phyloP scores from a whole-genome alignment of 257 asterid genomes.

The Petunia axillaris region DNA sequence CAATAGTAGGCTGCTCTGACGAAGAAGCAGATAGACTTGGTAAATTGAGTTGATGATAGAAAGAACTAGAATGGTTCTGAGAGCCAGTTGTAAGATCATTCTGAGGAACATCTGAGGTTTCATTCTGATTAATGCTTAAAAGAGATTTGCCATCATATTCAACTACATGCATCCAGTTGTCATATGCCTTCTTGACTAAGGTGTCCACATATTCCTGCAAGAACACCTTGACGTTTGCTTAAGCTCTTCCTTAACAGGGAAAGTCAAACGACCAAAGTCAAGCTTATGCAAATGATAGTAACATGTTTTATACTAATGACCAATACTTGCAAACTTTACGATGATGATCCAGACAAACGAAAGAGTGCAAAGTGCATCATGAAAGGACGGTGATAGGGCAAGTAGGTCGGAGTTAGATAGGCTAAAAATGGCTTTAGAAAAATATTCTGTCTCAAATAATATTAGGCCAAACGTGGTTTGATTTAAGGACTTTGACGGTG shows the following conservation, averaged over 20 bases:
- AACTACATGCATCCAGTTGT: conserved; percentile 82
- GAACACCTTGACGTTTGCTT: conserved; percentile 23
- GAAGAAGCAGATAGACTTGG: conserved; percentile 66
- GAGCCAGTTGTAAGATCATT: conserved; percentile 47
- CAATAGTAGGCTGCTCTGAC: conserved; percentile 53
- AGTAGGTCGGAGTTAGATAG: not conserved
- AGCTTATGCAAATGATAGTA: not conserved
- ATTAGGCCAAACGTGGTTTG: not conserved
- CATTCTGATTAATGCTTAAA: conserved; percentile 54
- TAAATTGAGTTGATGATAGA: conserved; percentile 53
- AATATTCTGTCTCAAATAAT: not conserved
- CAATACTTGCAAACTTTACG: not conserved
- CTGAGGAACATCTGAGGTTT: conserved; percentile 46
- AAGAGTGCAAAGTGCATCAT: conserved; percentile 4
- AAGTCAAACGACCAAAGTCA: conserved; percentile 2
- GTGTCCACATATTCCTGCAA: conserved; percentile 77
- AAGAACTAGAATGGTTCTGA: conserved; percentile 57
- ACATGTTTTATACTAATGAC: not conserved
- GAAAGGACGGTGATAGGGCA: not conserved
- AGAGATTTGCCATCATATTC: conserved; percentile 93
- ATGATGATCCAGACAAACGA: not conserved
- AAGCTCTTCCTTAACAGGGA: not conserved
- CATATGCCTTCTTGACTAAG: conserved; percentile 91
- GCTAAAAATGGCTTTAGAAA: not conserved
- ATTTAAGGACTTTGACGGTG: not conserved